Base-by-base conservation (phyloP, 805 yeast genomes). In the Candida andamanensis region DNA sequence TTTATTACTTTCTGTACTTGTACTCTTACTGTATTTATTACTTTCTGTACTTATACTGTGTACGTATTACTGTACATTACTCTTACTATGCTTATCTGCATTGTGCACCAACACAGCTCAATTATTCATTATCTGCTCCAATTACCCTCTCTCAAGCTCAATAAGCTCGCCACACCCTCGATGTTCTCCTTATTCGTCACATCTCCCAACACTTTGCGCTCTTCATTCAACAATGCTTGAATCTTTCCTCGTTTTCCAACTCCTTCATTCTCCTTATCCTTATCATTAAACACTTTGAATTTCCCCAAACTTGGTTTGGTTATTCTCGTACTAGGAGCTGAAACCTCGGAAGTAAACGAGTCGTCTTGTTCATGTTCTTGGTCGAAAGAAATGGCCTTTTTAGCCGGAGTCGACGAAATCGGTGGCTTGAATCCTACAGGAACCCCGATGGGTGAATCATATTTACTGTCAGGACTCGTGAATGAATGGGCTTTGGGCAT, bases 121-220 rank as follows among this genome's bases (percentile, higher is more conserved):
- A n/a, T n/a, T n/a, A n/a, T n/a, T n/a, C n/a, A n/a, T n/a, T n/a
- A 13, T 26, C 28, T 37, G 29, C 45, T 49, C 65, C 66, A 60
- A 34, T 53, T 52, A 4, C 62, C 65, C 7, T 55, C 37, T 49
- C 58, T 58, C 33, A 67, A 49, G 17, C 68, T 56, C 27, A 67
- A 50, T 40, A 66, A 55, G 48, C 63, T 63, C 29, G 64, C 59
- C 13, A 63, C 65, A 24, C 66, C 58, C 36, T 60, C 67, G n/a
- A n/a, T n/a, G 22, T 36, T 44, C 21, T 39, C 35, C 20, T 36
- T 29, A 37, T 50, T 54, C 3, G 42, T 11, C 15, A 58, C 22
- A 30, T 47, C 49, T 12, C 53, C 51, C 31, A 60, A 50, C 17
- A 62, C 59, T 32, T 43, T 45, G 39, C 63, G 52, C 13, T 42